Evolutionary conservation across 257 asterid species (phyloP).

Genomic region (Plectranthus barbatus): DNA sequence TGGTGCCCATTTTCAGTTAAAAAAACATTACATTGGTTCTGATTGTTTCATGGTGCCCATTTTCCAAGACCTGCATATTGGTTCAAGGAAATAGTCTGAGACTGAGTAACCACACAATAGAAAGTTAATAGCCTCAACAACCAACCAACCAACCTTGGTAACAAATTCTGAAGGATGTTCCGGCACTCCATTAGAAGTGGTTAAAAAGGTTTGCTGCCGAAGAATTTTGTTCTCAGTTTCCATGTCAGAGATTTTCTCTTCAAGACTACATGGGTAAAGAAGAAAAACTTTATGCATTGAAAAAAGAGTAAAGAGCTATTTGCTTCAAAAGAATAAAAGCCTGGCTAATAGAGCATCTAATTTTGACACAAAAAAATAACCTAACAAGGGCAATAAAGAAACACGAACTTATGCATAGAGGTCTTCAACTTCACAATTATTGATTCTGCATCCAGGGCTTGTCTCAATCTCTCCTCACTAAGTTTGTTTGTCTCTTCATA

Average conservation of each 20-base stretch:
- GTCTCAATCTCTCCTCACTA: conserved; percentile 89
- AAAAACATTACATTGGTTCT: conserved; percentile 44
- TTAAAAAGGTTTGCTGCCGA: conserved; percentile 62
- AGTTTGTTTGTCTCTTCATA: conserved; percentile 87
- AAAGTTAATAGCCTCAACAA: conserved; percentile 4
- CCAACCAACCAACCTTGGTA: conserved; percentile 37
- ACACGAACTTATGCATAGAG: conserved; percentile 59
- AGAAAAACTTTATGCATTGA: background rate
- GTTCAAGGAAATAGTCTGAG: conserved; percentile 13
- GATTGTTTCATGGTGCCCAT: conserved; percentile 68
- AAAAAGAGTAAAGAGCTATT: background rate
- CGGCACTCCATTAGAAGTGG: conserved; percentile 51
- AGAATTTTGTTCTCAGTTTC: conserved; percentile 87
- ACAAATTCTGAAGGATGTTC: conserved; percentile 33
- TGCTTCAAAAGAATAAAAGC: background rate
- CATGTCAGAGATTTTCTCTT: conserved; percentile 84
- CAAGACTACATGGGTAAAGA: conserved; percentile 44
- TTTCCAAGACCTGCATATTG: conserved; percentile 59
- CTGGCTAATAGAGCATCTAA: background rate
- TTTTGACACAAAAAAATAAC: background rate
- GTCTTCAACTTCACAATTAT: conserved; percentile 79
- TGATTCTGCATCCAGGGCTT: conserved; percentile 88
- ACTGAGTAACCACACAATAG: conserved; percentile 3
- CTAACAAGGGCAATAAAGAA: background rate
- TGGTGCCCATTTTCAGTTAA: conserved; percentile 93